Base-by-base conservation (phyloP, 306 rosid species). In the Castanea sativa region DNA sequence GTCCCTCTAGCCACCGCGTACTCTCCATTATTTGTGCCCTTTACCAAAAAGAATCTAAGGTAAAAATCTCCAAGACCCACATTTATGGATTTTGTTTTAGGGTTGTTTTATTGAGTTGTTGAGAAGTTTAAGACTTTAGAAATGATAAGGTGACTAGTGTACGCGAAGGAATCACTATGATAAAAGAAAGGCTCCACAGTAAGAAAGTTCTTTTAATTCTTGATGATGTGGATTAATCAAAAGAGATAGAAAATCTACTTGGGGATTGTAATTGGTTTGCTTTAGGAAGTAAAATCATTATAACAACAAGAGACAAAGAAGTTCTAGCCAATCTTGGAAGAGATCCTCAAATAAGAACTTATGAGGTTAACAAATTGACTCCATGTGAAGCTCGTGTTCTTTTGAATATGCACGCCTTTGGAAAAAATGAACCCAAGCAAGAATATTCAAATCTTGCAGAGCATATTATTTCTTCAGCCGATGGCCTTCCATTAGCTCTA, bases 191-290 rank as follows among this genome's bases (percentile, higher is more conserved):
- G 55, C 72, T 79, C 45, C 41, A 4, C 8, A 6, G 19, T 21
- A 79, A 73, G 73, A 73, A 73, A 53, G 82, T 79, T 32, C 73
- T 79, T 49, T n/a, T 79, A 23, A 35, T 79, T 60, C 78, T 79
- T 61, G 82, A 79, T 71, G 78, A 73, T 30, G 67, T 79, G 52
- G 82, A 79, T 30, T 20, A 61, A 49, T 29, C 45, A 41, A 43
- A 43, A 32, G 59, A 80, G 30, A 30, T 74, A 53, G 16, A 80
- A 5, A 57, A 69, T 16, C 27, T 74, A 19, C 69, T 67, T 23
- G 79, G 83, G 33, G 74, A 38, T 14, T 30, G 7, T 21, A 30
- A 51, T 29, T 80, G 83, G 79, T 80, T 74, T 74, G 79, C 74
- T 55, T 14, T 16, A 20, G 79, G 83, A 41, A 80, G 79, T 73